Percentiles rank a stretch among this genome's conserved stretches.
Evolutionary conservation across 257 asterid genomes (phyloP).

Genomic region (Voacanga thouarsii): DNA sequence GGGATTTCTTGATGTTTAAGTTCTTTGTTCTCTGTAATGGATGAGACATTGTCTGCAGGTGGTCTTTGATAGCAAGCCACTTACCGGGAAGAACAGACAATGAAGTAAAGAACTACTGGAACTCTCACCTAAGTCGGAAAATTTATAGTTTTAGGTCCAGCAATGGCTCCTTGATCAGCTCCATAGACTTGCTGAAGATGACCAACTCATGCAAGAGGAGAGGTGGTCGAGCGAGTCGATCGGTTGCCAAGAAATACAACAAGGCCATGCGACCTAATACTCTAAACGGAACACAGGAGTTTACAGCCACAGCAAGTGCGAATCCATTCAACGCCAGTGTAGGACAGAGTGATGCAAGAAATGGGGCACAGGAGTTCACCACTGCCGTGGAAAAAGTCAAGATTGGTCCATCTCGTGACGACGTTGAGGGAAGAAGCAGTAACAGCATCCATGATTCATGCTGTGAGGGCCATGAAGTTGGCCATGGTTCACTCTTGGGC

Average conservation of each 20-base stretch:
- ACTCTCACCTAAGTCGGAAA: conserved; percentile 49
- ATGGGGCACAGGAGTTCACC: background rate
- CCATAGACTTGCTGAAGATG: conserved; percentile 28
- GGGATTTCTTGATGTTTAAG: background rate
- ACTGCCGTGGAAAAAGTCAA: background rate
- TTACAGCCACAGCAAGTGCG: background rate
- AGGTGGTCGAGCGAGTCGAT: conserved; percentile 33
- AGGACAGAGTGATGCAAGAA: background rate
- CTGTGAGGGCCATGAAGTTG: conserved; percentile 2
- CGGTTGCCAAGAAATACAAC: conserved; percentile 29
- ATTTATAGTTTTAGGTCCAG: conserved; percentile 36
- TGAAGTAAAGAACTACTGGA: conserved; percentile 64
- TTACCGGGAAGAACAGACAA: conserved; percentile 66
- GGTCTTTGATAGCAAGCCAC: conserved; percentile 61
- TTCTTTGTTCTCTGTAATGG: background rate
- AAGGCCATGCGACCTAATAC: conserved; percentile 1
- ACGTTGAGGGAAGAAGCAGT: background rate
- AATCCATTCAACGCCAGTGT: too few relatives aligned
- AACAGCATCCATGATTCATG: conserved; percentile 1
- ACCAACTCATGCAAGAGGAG: conserved; percentile 18
- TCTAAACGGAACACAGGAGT: background rate
- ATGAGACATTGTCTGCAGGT: conserved; percentile 30
- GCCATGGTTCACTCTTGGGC: conserved; percentile 8
- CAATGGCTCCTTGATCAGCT: conserved; percentile 17
- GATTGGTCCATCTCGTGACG: background rate